phyloP scores from a whole-genome alignment of 495 filamentous ascomycete genomes.

The Xylaria cubensis region DNA sequence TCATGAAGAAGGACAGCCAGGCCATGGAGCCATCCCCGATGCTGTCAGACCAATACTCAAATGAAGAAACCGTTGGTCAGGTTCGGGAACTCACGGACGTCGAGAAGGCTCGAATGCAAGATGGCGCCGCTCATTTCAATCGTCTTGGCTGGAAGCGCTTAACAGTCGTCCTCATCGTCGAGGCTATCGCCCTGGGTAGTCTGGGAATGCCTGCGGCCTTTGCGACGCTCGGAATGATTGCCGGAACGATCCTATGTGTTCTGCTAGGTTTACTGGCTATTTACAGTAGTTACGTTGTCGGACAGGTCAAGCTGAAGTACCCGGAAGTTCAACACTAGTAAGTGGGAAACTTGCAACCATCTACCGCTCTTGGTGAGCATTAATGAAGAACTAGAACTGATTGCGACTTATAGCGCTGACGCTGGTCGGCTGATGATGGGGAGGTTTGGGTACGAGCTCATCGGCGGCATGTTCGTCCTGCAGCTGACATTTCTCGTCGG shows the following conservation, averaged over 20 bases:
- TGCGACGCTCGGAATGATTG: slow-evolving; percentile 67
- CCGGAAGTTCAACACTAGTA: slow-evolving; percentile 73
- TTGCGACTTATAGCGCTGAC: slow-evolving; percentile 55
- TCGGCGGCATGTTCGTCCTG: slow-evolving; percentile 66
- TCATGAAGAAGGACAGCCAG: slow-evolving; percentile 35
- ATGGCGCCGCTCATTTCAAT: slow-evolving; percentile 50
- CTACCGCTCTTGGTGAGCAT: neutral
- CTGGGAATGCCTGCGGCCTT: slow-evolving; percentile 70
- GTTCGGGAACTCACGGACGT: slow-evolving; percentile 41
- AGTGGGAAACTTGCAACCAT: slow-evolving; percentile 1
- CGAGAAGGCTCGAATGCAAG: slow-evolving; percentile 48
- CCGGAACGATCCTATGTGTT: slow-evolving; percentile 63
- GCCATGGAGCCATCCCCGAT: slow-evolving; percentile 22
- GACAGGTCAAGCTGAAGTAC: slow-evolving; percentile 75
- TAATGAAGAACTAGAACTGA: slow-evolving; percentile 8
- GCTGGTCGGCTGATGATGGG: slow-evolving; percentile 72
- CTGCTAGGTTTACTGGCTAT: slow-evolving; percentile 69
- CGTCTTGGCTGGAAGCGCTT: slow-evolving; percentile 58
- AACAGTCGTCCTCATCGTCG: slow-evolving; percentile 69
- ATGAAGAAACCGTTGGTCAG: slow-evolving; percentile 38
- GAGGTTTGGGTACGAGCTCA: slow-evolving; percentile 65
- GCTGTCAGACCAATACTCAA: slow-evolving; percentile 19
- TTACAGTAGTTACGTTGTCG: slow-evolving; percentile 80
- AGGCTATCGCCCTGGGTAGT: slow-evolving; percentile 76
- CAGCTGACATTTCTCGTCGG: slow-evolving; percentile 80